Evolutionary conservation across 2,329 filamentous ascomycete species (phyloP).

Genomic region (Cladosporium halotolerans): DNA sequence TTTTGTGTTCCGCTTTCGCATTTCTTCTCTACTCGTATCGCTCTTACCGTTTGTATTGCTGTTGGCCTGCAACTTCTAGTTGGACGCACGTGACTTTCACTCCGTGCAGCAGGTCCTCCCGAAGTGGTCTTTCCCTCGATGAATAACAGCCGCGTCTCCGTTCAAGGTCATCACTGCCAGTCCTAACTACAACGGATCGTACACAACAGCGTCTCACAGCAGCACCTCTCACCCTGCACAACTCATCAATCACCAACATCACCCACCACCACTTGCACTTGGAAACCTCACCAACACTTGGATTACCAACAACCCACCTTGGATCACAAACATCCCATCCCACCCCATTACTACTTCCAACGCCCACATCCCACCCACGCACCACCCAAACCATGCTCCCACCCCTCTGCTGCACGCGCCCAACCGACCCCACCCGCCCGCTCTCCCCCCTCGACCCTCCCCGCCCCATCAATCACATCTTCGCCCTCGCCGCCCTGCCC

Average conservation of each 20-base stretch:
- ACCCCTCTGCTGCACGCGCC: constrained; percentile 20
- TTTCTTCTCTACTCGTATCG: no score
- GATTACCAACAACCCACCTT: background rate
- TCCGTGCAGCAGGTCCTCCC: background rate
- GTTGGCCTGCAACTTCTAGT: background rate
- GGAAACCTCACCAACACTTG: background rate
- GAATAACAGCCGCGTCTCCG: no score
- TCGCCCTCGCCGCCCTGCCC: constrained; percentile 25
- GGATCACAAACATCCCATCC: background rate
- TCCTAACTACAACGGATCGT: background rate
- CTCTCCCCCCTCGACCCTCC: constrained; percentile 12
- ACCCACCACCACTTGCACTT: background rate
- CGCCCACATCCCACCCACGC: background rate
- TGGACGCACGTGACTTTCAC: background rate
- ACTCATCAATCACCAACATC: background rate
- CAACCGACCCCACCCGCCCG: constrained; percentile 16
- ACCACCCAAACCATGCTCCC: background rate
- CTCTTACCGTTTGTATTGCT: background rate
- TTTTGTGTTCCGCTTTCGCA: background rate
- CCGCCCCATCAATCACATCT: constrained; percentile 18
- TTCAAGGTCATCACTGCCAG: background rate
- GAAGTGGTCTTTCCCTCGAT: no score
- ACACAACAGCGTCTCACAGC: no score
- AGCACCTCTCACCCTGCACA: no score
- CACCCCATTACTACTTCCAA: background rate